Percentiles rank a stretch among this genome's conserved stretches.
Evolutionary conservation across 148 eudicot genomes (phyloP).

Genomic region (Cornus florida): DNA sequence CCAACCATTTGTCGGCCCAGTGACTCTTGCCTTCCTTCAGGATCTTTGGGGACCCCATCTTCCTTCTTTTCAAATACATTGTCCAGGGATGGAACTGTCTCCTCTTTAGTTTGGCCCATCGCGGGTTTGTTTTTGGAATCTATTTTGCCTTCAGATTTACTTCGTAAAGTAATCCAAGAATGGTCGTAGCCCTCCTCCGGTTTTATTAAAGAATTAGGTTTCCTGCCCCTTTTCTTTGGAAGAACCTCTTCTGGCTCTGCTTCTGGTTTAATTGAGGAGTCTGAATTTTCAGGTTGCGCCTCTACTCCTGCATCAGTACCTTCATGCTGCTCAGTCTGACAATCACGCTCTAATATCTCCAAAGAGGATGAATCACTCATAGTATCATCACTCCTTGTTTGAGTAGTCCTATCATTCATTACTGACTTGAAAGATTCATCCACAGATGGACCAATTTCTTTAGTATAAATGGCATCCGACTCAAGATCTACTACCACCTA

Average conservation of each 20-base stretch:
- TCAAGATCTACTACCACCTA: conserved; percentile 23
- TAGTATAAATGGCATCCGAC: conserved; percentile 8
- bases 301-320: background rate
- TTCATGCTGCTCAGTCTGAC: conserved; percentile 17
- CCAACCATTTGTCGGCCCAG: conserved; percentile 3
- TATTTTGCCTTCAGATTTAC: background rate
- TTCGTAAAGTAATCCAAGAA: conserved; percentile 12
- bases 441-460: background rate
- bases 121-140: conserved; percentile 13
- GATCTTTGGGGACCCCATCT: conserved; percentile 8
- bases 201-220: conserved; percentile 22
- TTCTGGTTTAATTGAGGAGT: conserved; percentile 4
- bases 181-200: conserved; percentile 27
- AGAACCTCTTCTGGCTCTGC: conserved; percentile 19
- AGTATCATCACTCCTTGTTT: background rate
- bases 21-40: conserved; percentile 6
- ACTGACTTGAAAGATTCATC: conserved; percentile 12
- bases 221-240: conserved; percentile 32
- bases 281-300: conserved; percentile 7
- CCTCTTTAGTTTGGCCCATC: conserved; percentile 9
- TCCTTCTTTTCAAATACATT: conserved; percentile 17
- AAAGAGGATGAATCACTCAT: conserved; percentile 15
- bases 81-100: conserved; percentile 8
- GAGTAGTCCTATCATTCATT: conserved; percentile 5
- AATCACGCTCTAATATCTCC: conserved; percentile 22